A percentile compares a stretch with the other conserved stretches of the same genome.
These are phyloP conservation scores for Polygonum maritimum DNA, from an alignment of 148 eudicot species.

Conservation along the genomic window DNA sequence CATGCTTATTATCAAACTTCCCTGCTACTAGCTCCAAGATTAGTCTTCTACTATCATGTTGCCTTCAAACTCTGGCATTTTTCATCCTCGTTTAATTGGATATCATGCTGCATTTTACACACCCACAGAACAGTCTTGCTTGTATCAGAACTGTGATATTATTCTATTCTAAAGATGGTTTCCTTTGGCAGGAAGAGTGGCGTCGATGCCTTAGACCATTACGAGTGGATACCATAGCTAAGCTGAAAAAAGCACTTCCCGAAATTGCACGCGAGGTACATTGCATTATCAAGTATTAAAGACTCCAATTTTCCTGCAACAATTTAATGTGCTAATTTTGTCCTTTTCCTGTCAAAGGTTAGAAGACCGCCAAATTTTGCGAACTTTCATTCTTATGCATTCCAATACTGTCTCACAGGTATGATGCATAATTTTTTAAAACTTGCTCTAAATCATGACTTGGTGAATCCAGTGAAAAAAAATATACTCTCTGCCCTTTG, in stretches of 20 bases:
- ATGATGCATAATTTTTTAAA: neutral
- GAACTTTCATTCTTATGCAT: constrained; percentile 74
- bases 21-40: neutral
- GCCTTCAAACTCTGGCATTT: neutral
- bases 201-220: constrained; percentile 72
- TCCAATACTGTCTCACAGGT: constrained; percentile 90
- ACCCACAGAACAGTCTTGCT: neutral
- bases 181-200: constrained; percentile 74
- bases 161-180: neutral
- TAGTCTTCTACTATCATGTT: neutral
- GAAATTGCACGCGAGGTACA: constrained; percentile 76
- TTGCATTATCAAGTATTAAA: neutral
- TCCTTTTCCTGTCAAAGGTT: constrained; percentile 37
- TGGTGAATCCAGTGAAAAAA: neutral
- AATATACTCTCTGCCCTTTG: neutral
- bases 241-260: constrained; percentile 70
- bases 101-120: neutral
- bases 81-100: neutral
- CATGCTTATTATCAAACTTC: neutral
- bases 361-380: constrained; percentile 57
- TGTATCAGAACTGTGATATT: neutral
- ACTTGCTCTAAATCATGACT: neutral
- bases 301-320: neutral
- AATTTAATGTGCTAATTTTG: neutral
- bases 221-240: constrained; percentile 62